Base-by-base conservation (phyloP, 2,329 filamentous ascomycete genomes). In the Pseudovirgaria hyperparasitica region DNA sequence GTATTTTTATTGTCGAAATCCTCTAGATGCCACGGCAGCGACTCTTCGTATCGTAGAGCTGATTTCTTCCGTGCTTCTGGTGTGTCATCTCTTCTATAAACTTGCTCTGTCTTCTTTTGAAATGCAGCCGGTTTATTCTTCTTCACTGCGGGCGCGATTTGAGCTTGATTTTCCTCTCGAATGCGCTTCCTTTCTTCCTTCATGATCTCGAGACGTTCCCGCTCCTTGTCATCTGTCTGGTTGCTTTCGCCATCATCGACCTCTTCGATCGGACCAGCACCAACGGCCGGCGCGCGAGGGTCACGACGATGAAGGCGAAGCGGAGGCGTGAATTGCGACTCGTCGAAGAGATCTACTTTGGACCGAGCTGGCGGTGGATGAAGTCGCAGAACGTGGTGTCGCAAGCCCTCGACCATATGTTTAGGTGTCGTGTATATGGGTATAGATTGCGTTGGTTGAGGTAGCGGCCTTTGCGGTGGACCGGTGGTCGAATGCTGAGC, bases 1-100 rank as follows among this genome's bases (percentile, higher is more conserved):
- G 82, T 80, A 42, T 93, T 87, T 52, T 87, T 93, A 37, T 85
- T 84, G 45, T 98, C 87, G 21, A 86, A 92, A 51, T 98, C 90
- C 50, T 98, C 90, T 19, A 98, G 57, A 50, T 94, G 86, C 90
- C 90, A 98, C 5, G 90, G 90, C 26, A 94, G 63, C 4, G 87
- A 84, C 53, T 98, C 90, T 50, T 96, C 90, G 40, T 96, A 98
- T 36, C 86, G 70, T 22, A 76, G 58, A 32, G 71, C 62, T 22
- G 67, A 62, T 26, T 61, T 60, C 32, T 78, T 57, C 72, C 73
- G 61, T 67, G 92, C 66, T 69, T 90, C 61, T 58, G 68, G 68
- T 2, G 72, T 74, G 47, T 75, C 71, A 31, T 92, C 81, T n/a
- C 79, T 72, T 39, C 82, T 76, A 46, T 82, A 85, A 13, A 92